Percentiles rank a stretch among this genome's conserved stretches.
Evolutionary conservation across 2,329 filamentous ascomycete species (phyloP).

Genomic region (Aspergillus fumigatus): DNA sequence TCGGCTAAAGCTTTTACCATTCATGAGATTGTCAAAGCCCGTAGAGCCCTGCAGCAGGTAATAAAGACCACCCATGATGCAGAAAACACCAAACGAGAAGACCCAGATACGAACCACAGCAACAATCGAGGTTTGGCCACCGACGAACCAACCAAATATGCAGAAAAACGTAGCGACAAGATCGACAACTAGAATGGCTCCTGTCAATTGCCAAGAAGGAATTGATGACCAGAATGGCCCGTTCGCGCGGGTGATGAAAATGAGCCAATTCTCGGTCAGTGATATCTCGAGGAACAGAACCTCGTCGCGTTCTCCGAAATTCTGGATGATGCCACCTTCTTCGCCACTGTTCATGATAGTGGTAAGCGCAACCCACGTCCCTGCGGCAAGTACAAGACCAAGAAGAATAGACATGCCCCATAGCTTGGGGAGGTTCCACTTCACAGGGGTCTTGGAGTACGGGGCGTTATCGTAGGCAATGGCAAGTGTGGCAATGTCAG

Average conservation of each 20-base stretch:
- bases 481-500: conserved; percentile 84
- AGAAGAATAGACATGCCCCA: conserved; percentile 89
- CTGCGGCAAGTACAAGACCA: conserved; percentile 72
- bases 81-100: conserved; percentile 87
- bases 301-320: conserved; percentile 75
- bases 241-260: conserved; percentile 92
- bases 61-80: conserved; percentile 71
- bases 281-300: conserved; percentile 88
- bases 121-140: conserved; percentile 68
- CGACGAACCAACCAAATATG: conserved; percentile 77
- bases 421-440: conserved; percentile 92
- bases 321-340: conserved; percentile 81
- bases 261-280: conserved; percentile 91
- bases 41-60: conserved; percentile 77
- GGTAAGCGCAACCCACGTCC: conserved; percentile 84
- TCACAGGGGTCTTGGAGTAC: conserved; percentile 79
- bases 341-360: conserved; percentile 69
- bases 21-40: conserved; percentile 88
- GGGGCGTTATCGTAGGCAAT: conserved; percentile 93
- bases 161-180: conserved; percentile 80
- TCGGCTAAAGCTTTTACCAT: conserved; percentile 79
- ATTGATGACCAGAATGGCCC: conserved; percentile 88
- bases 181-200: conserved; percentile 76
- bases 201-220: conserved; percentile 77
- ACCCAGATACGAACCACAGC: conserved; percentile 86